phyloP scores from a whole-genome alignment of 2,329 filamentous ascomycete genomes.

The Penicillium sp. region DNA sequence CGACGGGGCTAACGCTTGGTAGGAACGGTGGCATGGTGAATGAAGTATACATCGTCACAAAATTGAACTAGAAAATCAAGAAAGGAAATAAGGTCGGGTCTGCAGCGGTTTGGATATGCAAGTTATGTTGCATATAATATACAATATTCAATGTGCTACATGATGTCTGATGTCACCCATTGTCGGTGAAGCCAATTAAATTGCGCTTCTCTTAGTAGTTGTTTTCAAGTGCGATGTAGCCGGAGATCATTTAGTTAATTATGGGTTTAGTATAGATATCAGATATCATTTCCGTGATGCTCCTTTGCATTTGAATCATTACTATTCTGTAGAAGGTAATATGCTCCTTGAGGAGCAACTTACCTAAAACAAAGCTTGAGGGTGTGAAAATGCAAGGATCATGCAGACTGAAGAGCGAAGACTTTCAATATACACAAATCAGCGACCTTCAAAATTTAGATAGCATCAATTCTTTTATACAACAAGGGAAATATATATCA shows the following conservation, averaged over 20 bases:
- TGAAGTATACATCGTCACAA: background rate
- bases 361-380: background rate
- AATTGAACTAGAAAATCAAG: background rate
- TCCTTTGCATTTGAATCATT: background rate
- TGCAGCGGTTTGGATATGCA: background rate
- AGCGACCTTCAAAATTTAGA: too few relatives aligned
- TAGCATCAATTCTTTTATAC: background rate
- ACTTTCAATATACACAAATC: background rate
- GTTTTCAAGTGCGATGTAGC: background rate
- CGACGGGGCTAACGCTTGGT: too few relatives aligned
- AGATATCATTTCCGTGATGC: background rate
- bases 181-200: background rate
- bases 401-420: background rate
- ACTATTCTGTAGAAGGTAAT: background rate
- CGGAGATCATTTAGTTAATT: background rate
- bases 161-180: background rate
- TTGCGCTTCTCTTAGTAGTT: too few relatives aligned
- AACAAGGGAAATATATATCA: background rate
- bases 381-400: background rate
- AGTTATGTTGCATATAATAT: background rate
- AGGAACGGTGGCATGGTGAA: background rate
- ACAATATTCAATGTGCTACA: background rate
- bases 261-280: background rate
- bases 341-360: background rate
- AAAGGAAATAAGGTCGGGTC: too few relatives aligned